Evolutionary conservation across 495 filamentous ascomycete genomes (phyloP), one percentile per base, ranked within the genome.

Genomic region (Aspergillus taichungensis): DNA sequence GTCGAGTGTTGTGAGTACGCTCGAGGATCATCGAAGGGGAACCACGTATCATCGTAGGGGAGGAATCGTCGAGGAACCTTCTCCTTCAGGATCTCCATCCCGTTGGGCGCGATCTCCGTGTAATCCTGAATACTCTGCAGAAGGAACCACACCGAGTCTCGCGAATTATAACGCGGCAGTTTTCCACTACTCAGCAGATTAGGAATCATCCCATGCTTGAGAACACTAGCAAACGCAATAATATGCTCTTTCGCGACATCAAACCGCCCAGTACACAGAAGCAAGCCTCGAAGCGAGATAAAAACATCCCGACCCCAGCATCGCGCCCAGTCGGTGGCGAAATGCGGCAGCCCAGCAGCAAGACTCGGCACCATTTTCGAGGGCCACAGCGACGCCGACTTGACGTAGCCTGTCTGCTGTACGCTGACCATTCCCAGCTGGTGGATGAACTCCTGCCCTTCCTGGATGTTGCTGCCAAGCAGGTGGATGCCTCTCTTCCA

Each of bases 181-280:
- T 83, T 85, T 12, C 94, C 89, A 52, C 83, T 83, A 50, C 86
- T 79, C 12, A 99, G 75, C 8, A 99, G 74, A 53, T 99, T 99
- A 9, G 94, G 94, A 43, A 97, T 87, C 94, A 97, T 96, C 36
- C 94, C 94, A 59, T 99, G 94, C 69, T 97, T 97, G 40, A 99
- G 71, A 8, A 99, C 89, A 59, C 88, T 94, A 0, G 87, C 89
- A 68, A 99, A 99, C 36, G 92, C 94, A 40, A 88, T 69, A 48
- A 99, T 95, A 57, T 97, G 94, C 62, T 95, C 88, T 51, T 78
- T 87, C 11, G 91, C 92, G 54, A 95, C 89, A 5, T 76, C 78
- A 55, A 82, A 95, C 8, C 91, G 82, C 5, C 89, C 88, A 13
- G 90, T 95, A 35, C 85, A 87, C 30, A 97, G 78, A 55, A 84